Evolutionary conservation across 768 basidiomycete genomes (phyloP), one percentile per base, ranked within the genome.

Genomic region (Stropharia rugosoannulata): DNA sequence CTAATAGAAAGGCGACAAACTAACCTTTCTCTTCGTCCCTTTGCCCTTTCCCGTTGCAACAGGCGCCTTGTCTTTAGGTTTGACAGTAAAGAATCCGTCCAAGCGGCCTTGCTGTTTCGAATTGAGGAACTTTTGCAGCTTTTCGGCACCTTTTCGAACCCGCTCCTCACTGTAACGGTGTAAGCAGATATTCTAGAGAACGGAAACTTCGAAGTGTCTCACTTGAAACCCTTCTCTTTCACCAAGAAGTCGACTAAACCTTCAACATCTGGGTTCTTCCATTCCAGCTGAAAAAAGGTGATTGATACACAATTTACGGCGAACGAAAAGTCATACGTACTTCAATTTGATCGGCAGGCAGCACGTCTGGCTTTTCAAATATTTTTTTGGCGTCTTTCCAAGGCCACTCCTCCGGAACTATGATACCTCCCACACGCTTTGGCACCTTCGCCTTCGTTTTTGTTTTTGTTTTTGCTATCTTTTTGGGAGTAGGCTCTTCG

Each of bases 151-250:
- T 68, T 91, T 95, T 29, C 96, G 85, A 3, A 99, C 93, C 18
- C 97, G 89, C 9, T 99, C 97, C 77, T 98, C 97, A 62, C 96
- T 98, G 66, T 18, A 47, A 15, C 13, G 40, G 29, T 48, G 18
- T 59, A 32, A 62, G 55, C 29, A 32, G 32, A 9, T 7, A 29
- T 12, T 22, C 11, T 11, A 4, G 2, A 4, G 2, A 4, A n/a
- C 12, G 8, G 32, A 60, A 45, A 42, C 15, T 57, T 15, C 25
- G 27, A 56, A 56, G 54, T 54, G 32, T 74, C 87, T 55, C 61
- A 97, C 96, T 89, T 96, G 85, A 99, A 99, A 5, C 97, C 97
- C 68, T 99, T 98, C 66, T 98, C 91, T 37, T 74, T 85, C 13
- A 98, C 95, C 19, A 99, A 70, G 73, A 98, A 99, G 43, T 98